phyloP scores from a whole-genome alignment of 1,139 yeast genomes.

The Debaryomycetaceae sp. region DNA sequence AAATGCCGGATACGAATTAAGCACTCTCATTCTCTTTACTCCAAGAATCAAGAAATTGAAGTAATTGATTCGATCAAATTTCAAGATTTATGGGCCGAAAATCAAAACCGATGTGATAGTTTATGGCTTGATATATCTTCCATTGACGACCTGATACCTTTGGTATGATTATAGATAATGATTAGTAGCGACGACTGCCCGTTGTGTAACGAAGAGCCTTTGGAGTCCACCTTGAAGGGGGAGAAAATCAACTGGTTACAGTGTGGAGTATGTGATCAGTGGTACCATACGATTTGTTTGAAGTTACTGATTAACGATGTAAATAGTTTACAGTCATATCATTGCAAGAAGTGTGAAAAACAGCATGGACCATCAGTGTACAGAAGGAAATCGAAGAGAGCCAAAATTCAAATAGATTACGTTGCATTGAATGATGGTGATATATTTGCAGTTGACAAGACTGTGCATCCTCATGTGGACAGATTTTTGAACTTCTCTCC shows the following conservation, averaged over 20 bases:
- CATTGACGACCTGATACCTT: no score
- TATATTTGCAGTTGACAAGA: constrained; percentile 51
- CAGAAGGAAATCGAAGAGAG: constrained; percentile 56
- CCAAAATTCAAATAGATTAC: constrained; percentile 60
- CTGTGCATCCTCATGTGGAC: constrained; percentile 61
- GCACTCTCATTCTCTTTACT: neutral
- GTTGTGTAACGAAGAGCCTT: constrained; percentile 11
- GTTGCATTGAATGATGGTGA: constrained; percentile 79
- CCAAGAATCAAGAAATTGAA: no score
- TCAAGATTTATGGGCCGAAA: no score
- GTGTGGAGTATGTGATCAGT: constrained; percentile 56
- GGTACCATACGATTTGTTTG: constrained; percentile 62
- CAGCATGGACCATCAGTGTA: constrained; percentile 51
- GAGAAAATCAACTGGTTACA: constrained; percentile 47
- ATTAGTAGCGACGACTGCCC: constrained; percentile 16
- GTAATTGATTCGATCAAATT: no score
- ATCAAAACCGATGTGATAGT: no score
- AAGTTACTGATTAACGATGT: constrained; percentile 33
- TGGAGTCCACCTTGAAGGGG: constrained; percentile 7
- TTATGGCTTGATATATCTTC: no score
- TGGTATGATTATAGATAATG: constrained; percentile 5
- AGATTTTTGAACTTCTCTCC: constrained; percentile 25
- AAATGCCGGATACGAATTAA: neutral
- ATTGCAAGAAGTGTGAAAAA: constrained; percentile 49
- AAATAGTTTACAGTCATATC: constrained; percentile 44